Base-by-base conservation (phyloP, 495 filamentous ascomycete species). In the Hyaloscypha finlandica region DNA sequence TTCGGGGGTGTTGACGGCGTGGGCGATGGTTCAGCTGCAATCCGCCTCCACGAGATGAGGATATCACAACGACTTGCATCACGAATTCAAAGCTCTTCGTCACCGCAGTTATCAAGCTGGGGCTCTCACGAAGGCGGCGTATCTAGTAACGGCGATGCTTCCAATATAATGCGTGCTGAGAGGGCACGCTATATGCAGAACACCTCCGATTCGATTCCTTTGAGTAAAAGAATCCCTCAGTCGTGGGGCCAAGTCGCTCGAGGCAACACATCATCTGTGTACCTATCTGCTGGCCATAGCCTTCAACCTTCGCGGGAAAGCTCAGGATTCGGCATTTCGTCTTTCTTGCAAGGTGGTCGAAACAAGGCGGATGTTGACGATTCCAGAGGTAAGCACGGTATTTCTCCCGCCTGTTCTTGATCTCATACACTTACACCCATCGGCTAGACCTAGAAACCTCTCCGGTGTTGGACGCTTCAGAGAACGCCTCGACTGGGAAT, bases 1-100 rank as follows among this genome's bases (percentile, higher is more conserved):
- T 67, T 74, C 35, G 72, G 70, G 31, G 72, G 72, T 30, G 70
- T 72, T 32, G 72, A 72, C 57, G 72, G 70, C 8, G 29, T n/a
- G 39, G 70, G 39, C 25, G 60, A 74, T 56, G 57, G 20, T 14
- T n/a, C 19, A 4, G 20, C 35, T 35, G 33, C 54, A 31, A 42
- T 69, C 25, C 68, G 69, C 53, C 62, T 71, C 3, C 64, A 71
- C n/a, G 69, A 71, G 48, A 74, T 70, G 69, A 59, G 35, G 9
- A 70, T 71, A 51, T 67, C 69, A 30, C 59, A 66, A 52, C 35
- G 33, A 11, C 63, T 71, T 35, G 64, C 64, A 48, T 66, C 67
- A 8, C 62, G 33, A 51, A 29, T 69, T 31, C 61, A 69, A 25
- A 66, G 59, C 25, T 70, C 67, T n/a, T 39, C 56, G 1, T 71